A percentile compares a stretch with the other conserved stretches of the same genome.
Evolutionary conservation across 2,329 filamentous ascomycete genomes (phyloP).

Genomic region (Alternaria sp.): DNA sequence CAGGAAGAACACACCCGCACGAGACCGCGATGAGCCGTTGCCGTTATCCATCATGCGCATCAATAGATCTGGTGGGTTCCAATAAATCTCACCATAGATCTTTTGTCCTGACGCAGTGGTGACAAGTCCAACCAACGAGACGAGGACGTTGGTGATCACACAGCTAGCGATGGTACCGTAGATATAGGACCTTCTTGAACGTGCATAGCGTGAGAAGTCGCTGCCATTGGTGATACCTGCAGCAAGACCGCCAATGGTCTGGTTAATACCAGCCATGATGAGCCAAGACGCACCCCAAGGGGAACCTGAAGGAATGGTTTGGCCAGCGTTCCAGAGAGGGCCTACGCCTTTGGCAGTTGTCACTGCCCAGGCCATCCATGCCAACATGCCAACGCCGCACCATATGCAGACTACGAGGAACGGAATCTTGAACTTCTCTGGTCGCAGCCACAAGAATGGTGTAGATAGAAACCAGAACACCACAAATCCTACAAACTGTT

Average conservation of each 20-base stretch:
- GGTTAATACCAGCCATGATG: slow-evolving; percentile 58
- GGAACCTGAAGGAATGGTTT: slow-evolving; percentile 49
- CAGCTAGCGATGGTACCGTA: slow-evolving; percentile 54
- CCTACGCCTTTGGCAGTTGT: slow-evolving; percentile 57
- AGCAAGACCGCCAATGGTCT: slow-evolving; percentile 53
- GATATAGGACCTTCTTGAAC: slow-evolving; percentile 48
- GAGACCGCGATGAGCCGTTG: slow-evolving; percentile 51
- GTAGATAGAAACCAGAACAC: slow-evolving; percentile 49
- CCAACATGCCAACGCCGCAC: slow-evolving; percentile 58
- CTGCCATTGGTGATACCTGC: slow-evolving; percentile 56
- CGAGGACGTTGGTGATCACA: slow-evolving; percentile 54
- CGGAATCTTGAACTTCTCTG: slow-evolving; percentile 60
- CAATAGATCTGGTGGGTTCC: slow-evolving; percentile 57
- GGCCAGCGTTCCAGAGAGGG: slow-evolving; percentile 53
- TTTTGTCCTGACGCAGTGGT: slow-evolving; percentile 54
- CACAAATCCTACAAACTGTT: slow-evolving; percentile 49
- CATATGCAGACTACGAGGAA: slow-evolving; percentile 57
- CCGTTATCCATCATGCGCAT: slow-evolving; percentile 58
- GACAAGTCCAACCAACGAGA: slow-evolving; percentile 55
- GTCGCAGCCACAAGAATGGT: slow-evolving; percentile 60
- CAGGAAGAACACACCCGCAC: slow-evolving; percentile 51
- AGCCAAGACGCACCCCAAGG: slow-evolving; percentile 56
- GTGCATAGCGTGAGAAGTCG: slow-evolving; percentile 58
- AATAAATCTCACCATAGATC: slow-evolving; percentile 50
- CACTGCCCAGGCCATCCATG: slow-evolving; percentile 60